phyloP scores from a whole-genome alignment of 139 green algal species.

The Tetradesmus lagerheimii region DNA sequence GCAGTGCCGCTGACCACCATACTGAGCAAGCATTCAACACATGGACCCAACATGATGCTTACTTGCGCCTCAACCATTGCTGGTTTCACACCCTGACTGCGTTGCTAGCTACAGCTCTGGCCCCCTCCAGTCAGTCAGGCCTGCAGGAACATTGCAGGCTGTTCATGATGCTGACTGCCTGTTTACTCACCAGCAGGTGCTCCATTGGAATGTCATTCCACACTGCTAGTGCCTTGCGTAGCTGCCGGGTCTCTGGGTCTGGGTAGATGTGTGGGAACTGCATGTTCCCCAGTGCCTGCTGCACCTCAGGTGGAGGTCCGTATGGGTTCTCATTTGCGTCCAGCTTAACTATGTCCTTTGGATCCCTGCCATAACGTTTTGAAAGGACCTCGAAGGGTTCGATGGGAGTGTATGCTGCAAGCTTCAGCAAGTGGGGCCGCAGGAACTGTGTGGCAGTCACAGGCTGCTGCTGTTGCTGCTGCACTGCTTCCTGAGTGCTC shows the following conservation, averaged over 20 bases:
- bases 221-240: constrained; percentile 83
- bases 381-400: constrained; percentile 97
- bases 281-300: constrained; percentile 89
- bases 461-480: constrained; percentile 28
- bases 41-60: neutral
- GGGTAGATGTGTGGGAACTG: constrained; percentile 98
- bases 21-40: no score
- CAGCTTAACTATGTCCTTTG: constrained; percentile 98
- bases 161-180: no score
- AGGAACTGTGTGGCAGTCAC: constrained; percentile 74
- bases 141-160: no score
- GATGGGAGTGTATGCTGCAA: constrained; percentile 98
- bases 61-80: neutral
- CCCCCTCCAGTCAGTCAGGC: no score
- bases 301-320: constrained; percentile 96
- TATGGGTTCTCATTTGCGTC: constrained; percentile 99
- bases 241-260: constrained; percentile 91
- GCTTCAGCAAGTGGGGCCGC: constrained; percentile 89
- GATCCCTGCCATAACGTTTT: constrained; percentile 77
- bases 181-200: constrained; percentile 89
- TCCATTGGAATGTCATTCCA: constrained; percentile 84
- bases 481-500: neutral
- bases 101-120: no score
- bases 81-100: no score
- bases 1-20: neutral